Evolutionary conservation across 2,329 filamentous ascomycete genomes (phyloP).

Genomic region (Akanthomyces muscarius): DNA sequence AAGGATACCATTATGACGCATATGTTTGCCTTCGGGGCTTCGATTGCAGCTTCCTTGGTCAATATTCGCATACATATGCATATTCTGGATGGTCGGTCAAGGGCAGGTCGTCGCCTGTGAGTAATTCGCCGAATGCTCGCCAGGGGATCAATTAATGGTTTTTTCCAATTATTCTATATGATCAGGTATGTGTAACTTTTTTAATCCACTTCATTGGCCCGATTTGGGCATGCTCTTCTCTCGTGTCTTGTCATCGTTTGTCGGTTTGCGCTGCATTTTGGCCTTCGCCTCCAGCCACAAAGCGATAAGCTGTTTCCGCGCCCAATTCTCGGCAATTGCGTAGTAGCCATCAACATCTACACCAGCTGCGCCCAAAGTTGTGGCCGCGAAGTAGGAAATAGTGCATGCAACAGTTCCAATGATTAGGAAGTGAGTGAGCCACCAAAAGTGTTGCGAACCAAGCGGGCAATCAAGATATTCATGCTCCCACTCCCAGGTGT

Average conservation of each 20-base stretch:
- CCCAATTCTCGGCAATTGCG: conserved; percentile 20
- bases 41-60: not conserved
- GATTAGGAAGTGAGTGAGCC: conserved; percentile 77
- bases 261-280: not conserved
- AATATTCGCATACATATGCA: not conserved
- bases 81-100: not conserved
- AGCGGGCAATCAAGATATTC: conserved; percentile 75
- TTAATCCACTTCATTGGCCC: conserved; percentile 3
- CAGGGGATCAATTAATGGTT: not conserved
- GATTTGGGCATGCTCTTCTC: not conserved
- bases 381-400: conserved; percentile 25
- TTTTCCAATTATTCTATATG: conserved; percentile 9
- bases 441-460: conserved; percentile 91
- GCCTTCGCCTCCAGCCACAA: not conserved
- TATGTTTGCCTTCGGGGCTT: not conserved
- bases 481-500: conserved; percentile 70
- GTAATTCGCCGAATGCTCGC: not conserved
- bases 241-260: not conserved
- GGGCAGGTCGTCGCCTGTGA: not conserved
- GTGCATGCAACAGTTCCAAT: conserved; percentile 40
- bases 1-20: not conserved
- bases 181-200: conserved; percentile 3
- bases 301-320: conserved; percentile 1
- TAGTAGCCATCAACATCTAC: conserved; percentile 33
- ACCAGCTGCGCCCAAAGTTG: conserved; percentile 27